Evolutionary conservation across 2,329 filamentous ascomycete species (phyloP).

Genomic region (Helotiales sp.): DNA sequence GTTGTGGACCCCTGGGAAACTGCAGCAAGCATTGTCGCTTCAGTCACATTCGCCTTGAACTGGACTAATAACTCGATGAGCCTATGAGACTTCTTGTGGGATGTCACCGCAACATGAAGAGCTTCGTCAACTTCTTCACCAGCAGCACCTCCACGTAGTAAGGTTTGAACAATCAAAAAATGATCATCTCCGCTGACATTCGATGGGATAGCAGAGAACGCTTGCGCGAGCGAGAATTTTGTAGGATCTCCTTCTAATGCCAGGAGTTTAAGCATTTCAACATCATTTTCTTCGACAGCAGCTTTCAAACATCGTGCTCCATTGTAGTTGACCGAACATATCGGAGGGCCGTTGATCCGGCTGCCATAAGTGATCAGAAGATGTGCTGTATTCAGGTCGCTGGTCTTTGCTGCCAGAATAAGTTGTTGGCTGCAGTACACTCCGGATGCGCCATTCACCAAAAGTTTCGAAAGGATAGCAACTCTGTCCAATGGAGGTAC

Average conservation of each 20-base stretch:
- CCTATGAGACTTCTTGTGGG: slow-evolving; percentile 2
- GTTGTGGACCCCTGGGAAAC: slow-evolving; percentile 12
- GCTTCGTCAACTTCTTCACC: slow-evolving; percentile 17
- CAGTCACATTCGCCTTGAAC: slow-evolving; percentile 9
- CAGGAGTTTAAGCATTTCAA: slow-evolving; percentile 16
- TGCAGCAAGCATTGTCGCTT: slow-evolving; percentile 8
- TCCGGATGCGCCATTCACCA: slow-evolving; percentile 25
- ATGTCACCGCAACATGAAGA: slow-evolving; percentile 7
- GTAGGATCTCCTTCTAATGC: slow-evolving; percentile 16
- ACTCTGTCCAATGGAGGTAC: slow-evolving; percentile 11
- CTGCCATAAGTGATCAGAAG: slow-evolving; percentile 23
- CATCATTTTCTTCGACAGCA: slow-evolving; percentile 18
- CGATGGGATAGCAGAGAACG: slow-evolving; percentile 16
- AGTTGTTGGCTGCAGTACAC: slow-evolving; percentile 24
- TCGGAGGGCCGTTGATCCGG: slow-evolving; percentile 2
- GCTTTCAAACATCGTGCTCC: slow-evolving; percentile 23
- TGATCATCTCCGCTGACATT: slow-evolving; percentile 6
- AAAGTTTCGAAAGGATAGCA: slow-evolving; percentile 16
- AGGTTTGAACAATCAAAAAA: slow-evolving; percentile 13
- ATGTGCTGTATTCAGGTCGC: slow-evolving; percentile 25
- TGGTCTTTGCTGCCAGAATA: slow-evolving; percentile 22
- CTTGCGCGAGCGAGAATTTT: slow-evolving; percentile 16
- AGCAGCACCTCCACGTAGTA: slow-evolving; percentile 17
- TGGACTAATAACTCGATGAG: slow-evolving; percentile 20
- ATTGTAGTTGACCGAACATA: slow-evolving; percentile 30